Base-by-base conservation (phyloP, 108 stramenopile genomes). In the Nitzschia putrida region DNA sequence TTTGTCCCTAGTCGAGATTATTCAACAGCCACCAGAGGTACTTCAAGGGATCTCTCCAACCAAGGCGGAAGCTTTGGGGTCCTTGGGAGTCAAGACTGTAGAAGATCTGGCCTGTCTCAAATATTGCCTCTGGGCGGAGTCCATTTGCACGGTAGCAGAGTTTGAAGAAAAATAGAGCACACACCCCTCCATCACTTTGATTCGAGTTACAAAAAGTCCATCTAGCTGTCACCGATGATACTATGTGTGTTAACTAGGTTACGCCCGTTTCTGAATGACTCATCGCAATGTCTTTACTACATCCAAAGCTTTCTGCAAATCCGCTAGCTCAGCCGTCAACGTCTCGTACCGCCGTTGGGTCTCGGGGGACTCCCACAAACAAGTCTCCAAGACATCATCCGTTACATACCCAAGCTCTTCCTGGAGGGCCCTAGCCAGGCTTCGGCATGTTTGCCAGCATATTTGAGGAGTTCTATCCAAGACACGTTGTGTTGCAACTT, bases 381-480 rank as follows among this genome's bases (percentile, higher is more conserved):
- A 75, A 2, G 57, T 45, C 29, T 70, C 66, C 6, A 81, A 34
- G 13, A 57, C 64, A 13, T 57, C 70, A 25, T 81, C 80, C 21
- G 80, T 81, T 6, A 68, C 50, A 40, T 56, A 53, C 12, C 71
- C 65, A 50, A 74, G 54, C 13, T 64, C 53, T 16, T 80, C 73
- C 53, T 68, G 72, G 11, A 77, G 54, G 16, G 45, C 12, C 39
- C 38, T 44, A 2, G 65, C 25, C 12, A 83, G 61, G 11, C 72
- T 72, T 16, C 80, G 78, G 43, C 68, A 71, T 8, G 73, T 64
- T 53, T 83, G 64, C 83, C 83, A 83, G 47, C 88, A 89, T 61
- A 86, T 82, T 81, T 86, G 85, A 8, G 88, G 88, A 10, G 82
- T 80, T n/a, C 78, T 81, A 68, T 89, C 88, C 61, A 89, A 51